Evolutionary conservation across 257 asterid species (phyloP), one percentile per base, ranked within the genome.

Genomic region (Linaria vulgaris): DNA sequence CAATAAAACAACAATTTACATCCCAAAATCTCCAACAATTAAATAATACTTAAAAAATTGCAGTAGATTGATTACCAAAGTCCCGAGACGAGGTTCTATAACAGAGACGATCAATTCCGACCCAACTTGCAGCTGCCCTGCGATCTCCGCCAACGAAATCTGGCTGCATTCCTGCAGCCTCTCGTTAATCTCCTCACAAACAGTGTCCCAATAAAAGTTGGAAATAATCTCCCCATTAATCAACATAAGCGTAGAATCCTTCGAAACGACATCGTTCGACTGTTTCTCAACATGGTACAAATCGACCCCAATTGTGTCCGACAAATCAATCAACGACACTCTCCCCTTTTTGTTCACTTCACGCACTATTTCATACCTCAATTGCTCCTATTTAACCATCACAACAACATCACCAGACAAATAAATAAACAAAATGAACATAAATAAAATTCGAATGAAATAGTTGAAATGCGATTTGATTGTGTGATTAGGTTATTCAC

Each of bases 121-220:
- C 71, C 99, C 90, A 61, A 90, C 94, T 84, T 94, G 97, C 72
- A 82, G 78, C 79, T 90, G 99, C 0, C 78, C 91, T 2, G 97
- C 99, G 22, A 94, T 90, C 78, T 94, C 99, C 38, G 99, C 96
- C 76, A 94, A 66, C 47, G 95, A 82, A 77, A 94, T 83, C 78
- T 94, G 97, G 76, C 99, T 94, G 74, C 95, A 90, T 63, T 90
- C 99, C 80, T 94, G 96, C 46, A 94, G 95, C 46, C 89, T 85
- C 69, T 94, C 99, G 63, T 94, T 90, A 60, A 94, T 94, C 71
- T 94, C 99, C 71, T 94, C 99, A 15, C 88, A 86, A 71, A 81
- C 85, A 43, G 83, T 72, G 68, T 94, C 97, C 97, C 99, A 90
- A 62, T 89, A 94, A 4, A 78, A 76, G 70, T 76, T 84, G 20